Evolutionary conservation across 1,284 basidiomycete species (phyloP).

Genomic region (Pseudozyma hubeiensis): DNA sequence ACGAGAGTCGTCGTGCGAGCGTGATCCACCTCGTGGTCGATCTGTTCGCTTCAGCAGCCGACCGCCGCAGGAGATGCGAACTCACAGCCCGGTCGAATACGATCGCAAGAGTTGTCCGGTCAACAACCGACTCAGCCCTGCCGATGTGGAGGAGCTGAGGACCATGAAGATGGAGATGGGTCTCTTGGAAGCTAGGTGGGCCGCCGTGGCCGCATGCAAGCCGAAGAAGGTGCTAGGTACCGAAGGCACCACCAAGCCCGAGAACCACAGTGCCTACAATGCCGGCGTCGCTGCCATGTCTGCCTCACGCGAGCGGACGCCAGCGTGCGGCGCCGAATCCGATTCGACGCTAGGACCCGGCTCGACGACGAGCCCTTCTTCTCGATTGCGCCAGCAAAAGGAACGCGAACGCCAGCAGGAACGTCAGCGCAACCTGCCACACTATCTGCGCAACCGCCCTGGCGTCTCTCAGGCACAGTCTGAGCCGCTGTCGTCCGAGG

Average conservation of each 20-base stretch:
- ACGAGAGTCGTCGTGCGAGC: constrained; percentile 59
- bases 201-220: constrained; percentile 58
- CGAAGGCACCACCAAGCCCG: constrained; percentile 45
- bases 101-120: constrained; percentile 65
- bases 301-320: constrained; percentile 27
- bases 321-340: constrained; percentile 40
- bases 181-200: constrained; percentile 64
- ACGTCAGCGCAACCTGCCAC: constrained; percentile 43
- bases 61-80: constrained; percentile 62
- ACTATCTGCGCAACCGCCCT: constrained; percentile 36
- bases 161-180: constrained; percentile 66
- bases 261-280: constrained; percentile 49
- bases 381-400: constrained; percentile 44
- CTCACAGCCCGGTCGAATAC: constrained; percentile 67
- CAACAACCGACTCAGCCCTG: constrained; percentile 61
- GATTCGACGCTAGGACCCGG: constrained; percentile 41
- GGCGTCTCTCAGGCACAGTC: constrained; percentile 9
- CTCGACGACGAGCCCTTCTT: constrained; percentile 29
- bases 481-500: constrained; percentile 37
- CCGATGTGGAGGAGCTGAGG: constrained; percentile 66
- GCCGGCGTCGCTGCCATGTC: constrained; percentile 44
- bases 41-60: constrained; percentile 62
- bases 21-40: constrained; percentile 42
- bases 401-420: constrained; percentile 47
- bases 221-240: constrained; percentile 40